A percentile compares a stretch with the other conserved stretches of the same genome.
Evolutionary conservation across 371 early-diverging fungal genomes (phyloP).

Genomic region (Mucor racemosus): DNA sequence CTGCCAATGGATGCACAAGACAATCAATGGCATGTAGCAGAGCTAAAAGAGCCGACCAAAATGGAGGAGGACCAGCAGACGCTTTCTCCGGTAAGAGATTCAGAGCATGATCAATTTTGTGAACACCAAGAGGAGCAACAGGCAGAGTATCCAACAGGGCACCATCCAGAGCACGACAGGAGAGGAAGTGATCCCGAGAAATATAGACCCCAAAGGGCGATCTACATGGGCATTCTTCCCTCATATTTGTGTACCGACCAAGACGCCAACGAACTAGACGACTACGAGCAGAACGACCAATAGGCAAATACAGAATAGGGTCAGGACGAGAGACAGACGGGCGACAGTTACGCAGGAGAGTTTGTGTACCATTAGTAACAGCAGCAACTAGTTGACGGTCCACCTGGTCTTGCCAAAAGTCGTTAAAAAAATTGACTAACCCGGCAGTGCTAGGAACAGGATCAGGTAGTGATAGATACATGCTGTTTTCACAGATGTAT

Average conservation of each 20-base stretch:
- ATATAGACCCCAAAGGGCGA: neutral
- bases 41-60: neutral
- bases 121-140: neutral
- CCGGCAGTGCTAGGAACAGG: neutral
- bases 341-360: neutral
- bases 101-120: neutral
- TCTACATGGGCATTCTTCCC: neutral
- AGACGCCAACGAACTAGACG: constrained; percentile 16
- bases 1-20: neutral
- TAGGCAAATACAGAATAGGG: neutral
- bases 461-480: neutral
- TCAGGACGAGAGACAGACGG: neutral
- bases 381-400: neutral
- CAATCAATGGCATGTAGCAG: constrained; percentile 2
- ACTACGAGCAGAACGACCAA: neutral
- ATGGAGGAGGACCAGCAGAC: neutral
- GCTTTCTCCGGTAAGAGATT: neutral
- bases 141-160: neutral
- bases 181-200: neutral
- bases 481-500: neutral
- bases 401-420: neutral
- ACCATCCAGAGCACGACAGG: neutral
- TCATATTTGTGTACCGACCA: constrained; percentile 5
- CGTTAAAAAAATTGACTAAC: too few species aligned
- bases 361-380: neutral